Percentiles rank a stretch among this genome's conserved stretches.
Evolutionary conservation across 2,329 filamentous ascomycete genomes (phyloP).

Genomic region (Alternaria panax): DNA sequence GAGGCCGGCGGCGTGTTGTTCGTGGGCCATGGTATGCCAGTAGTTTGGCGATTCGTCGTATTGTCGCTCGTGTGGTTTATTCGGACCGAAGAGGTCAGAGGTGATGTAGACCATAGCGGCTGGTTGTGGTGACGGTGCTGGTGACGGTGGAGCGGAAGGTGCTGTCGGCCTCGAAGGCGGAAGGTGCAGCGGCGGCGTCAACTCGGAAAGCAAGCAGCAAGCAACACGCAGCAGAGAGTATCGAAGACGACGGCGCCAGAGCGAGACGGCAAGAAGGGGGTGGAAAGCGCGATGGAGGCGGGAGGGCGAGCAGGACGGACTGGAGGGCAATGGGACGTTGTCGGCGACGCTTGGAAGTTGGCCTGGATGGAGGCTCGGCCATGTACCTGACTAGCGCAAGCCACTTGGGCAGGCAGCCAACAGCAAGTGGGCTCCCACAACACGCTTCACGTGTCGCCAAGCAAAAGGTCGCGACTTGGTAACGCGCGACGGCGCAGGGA

Average conservation of each 20-base stretch:
- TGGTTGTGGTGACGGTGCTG: slow-evolving; percentile 18
- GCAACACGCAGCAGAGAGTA: neutral
- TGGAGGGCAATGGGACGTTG: neutral
- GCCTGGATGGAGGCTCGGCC: slow-evolving; percentile 13
- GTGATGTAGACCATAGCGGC: slow-evolving; percentile 48
- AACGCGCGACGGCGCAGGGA: slow-evolving; percentile 21
- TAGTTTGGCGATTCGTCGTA: slow-evolving; percentile 12
- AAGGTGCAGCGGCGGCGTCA: neutral
- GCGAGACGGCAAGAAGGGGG: neutral
- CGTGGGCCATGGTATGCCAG: slow-evolving; percentile 32
- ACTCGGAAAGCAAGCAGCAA: neutral
- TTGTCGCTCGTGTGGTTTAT: slow-evolving; percentile 18
- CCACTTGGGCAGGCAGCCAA: slow-evolving; percentile 11
- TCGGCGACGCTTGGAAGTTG: slow-evolving; percentile 4
- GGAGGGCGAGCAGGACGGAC: neutral
- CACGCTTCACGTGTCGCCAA: slow-evolving; percentile 37
- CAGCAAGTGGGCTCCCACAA: slow-evolving; percentile 22
- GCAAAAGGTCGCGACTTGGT: slow-evolving; percentile 19
- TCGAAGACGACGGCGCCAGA: slow-evolving; percentile 1
- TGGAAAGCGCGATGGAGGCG: slow-evolving; percentile 6
- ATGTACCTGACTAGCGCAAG: slow-evolving; percentile 29
- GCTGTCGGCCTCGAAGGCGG: slow-evolving; percentile 14
- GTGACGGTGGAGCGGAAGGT: slow-evolving; percentile 15
- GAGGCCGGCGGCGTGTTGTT: slow-evolving; percentile 26
- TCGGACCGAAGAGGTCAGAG: slow-evolving; percentile 43